phyloP scores from a whole-genome alignment of 2,329 filamentous ascomycete species.

The Epichloe festucae region DNA sequence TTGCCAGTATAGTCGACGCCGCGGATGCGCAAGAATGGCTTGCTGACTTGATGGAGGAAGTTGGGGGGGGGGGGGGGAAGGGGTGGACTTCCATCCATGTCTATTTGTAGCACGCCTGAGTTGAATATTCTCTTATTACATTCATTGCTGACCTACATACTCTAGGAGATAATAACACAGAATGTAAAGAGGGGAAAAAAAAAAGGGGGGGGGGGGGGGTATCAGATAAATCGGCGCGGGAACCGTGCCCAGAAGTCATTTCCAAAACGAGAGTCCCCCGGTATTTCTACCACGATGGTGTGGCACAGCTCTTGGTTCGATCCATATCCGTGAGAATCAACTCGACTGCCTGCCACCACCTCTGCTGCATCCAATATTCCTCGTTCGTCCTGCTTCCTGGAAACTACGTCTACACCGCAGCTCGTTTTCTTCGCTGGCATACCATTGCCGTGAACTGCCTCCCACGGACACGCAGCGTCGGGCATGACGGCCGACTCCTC shows the following conservation, averaged over 20 bases:
- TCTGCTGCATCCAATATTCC: neutral
- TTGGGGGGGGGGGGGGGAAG: no score
- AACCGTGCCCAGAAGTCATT: conserved; percentile 1
- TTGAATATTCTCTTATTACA: no score
- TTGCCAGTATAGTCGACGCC: conserved; percentile 28
- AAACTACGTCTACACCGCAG: neutral
- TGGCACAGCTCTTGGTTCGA: neutral
- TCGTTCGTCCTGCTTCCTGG: neutral
- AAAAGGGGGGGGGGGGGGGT: neutral
- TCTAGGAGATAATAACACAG: neutral
- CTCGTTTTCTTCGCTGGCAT: neutral
- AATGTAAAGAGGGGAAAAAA: neutral
- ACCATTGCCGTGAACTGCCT: no score
- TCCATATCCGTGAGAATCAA: neutral
- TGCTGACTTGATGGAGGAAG: conserved; percentile 6
- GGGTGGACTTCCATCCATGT: no score
- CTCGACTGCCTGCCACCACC: neutral
- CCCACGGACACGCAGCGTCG: neutral
- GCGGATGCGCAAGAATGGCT: conserved; percentile 30
- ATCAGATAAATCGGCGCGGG: conserved; percentile 1
- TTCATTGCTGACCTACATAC: neutral
- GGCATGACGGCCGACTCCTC: neutral
- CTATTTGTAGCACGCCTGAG: no score
- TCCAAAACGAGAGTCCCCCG: neutral
- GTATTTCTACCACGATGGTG: neutral